Evolutionary conservation across 2,329 filamentous ascomycete genomes (phyloP).

Genomic region (Nemania sp.): DNA sequence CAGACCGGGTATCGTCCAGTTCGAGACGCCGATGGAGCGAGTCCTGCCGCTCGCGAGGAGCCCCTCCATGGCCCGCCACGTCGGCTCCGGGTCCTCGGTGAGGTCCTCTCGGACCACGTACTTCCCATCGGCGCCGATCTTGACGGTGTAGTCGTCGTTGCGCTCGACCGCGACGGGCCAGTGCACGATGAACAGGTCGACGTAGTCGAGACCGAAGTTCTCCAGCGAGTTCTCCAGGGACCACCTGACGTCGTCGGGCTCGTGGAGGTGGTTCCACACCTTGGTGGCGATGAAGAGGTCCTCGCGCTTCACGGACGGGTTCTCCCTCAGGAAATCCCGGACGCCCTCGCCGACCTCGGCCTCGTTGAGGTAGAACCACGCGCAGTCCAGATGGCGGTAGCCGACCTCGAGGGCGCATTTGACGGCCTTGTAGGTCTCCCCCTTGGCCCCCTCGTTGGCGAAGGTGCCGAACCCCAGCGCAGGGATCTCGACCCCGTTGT

Average conservation of each 20-base stretch:
- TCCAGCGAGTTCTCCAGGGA: conserved; percentile 58
- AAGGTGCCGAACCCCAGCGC: conserved; percentile 69
- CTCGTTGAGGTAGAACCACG: conserved; percentile 73
- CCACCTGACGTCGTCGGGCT: conserved; percentile 61
- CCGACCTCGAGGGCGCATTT: conserved; percentile 64
- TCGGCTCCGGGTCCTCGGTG: conserved; percentile 68
- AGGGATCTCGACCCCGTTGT: conserved; percentile 62
- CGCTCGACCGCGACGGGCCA: conserved; percentile 53
- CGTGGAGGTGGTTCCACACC: conserved; percentile 70
- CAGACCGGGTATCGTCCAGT: conserved; percentile 49
- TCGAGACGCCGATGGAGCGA: conserved; percentile 51
- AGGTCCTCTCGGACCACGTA: conserved; percentile 60
- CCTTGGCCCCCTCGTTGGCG: conserved; percentile 65
- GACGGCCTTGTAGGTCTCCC: conserved; percentile 67
- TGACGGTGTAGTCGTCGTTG: conserved; percentile 47
- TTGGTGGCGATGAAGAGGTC: conserved; percentile 68
- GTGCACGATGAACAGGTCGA: conserved; percentile 64
- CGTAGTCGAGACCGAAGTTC: conserved; percentile 58
- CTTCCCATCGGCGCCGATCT: conserved; percentile 52
- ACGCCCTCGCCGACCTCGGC: conserved; percentile 62
- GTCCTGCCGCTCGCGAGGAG: conserved; percentile 40
- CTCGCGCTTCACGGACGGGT: conserved; percentile 52
- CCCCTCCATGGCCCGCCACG: conserved; percentile 64
- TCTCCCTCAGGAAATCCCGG: conserved; percentile 48
- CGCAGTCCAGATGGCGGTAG: conserved; percentile 70